These are phyloP conservation scores for Juglanconis oblonga DNA, from an alignment of 2,329 filamentous ascomycete genomes.

Conservation along the genomic window DNA sequence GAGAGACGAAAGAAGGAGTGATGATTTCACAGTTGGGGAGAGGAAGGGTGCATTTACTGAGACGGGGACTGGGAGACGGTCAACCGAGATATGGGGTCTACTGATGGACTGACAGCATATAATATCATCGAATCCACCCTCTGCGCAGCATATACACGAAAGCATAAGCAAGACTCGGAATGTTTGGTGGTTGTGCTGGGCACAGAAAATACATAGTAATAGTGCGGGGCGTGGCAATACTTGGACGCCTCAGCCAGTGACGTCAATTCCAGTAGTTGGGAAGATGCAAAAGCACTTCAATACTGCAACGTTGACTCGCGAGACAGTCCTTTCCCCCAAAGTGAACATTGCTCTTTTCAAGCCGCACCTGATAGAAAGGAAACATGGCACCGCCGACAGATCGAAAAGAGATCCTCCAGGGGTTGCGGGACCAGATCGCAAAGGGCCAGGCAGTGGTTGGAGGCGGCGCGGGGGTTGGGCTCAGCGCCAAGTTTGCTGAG, in stretches of 20 bases:
- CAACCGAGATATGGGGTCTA: background rate
- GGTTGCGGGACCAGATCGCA: slow-evolving; percentile 51
- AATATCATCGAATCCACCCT: background rate
- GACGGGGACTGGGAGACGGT: background rate
- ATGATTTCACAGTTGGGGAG: no score
- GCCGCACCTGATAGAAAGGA: background rate
- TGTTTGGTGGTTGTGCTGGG: background rate
- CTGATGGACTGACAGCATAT: background rate
- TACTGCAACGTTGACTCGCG: background rate
- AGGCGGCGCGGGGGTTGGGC: slow-evolving; percentile 67
- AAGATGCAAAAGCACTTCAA: background rate
- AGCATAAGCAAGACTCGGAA: background rate
- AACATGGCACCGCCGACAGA: slow-evolving; percentile 56
- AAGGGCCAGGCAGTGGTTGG: slow-evolving; percentile 60
- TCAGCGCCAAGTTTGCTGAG: slow-evolving; percentile 70
- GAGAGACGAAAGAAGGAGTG: no score
- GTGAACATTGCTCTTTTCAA: background rate
- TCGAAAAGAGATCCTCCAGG: slow-evolving; percentile 52
- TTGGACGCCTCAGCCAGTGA: background rate
- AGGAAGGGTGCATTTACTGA: no score
- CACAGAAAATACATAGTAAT: slow-evolving; percentile 2
- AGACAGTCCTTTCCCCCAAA: background rate
- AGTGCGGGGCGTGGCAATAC: slow-evolving; percentile 3
- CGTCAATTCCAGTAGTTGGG: background rate
- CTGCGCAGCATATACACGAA: background rate